Evolutionary conservation across 208 protist species (phyloP).

Genomic region (Crithidia sp.): DNA sequence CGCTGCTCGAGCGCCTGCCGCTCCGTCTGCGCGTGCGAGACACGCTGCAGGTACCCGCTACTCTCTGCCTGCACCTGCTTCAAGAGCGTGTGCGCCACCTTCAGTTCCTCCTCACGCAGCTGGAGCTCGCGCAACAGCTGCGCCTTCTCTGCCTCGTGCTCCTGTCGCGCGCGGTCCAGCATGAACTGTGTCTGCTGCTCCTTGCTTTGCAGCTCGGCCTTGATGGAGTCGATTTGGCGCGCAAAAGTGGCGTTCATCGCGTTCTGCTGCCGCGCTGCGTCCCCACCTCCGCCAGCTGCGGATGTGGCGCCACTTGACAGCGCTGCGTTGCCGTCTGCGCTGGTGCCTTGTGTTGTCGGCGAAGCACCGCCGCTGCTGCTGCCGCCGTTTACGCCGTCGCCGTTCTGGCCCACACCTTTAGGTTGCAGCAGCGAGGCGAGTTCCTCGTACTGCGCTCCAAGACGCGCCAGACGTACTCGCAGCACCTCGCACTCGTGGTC

Average conservation of each 20-base stretch:
- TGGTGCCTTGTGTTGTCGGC: neutral
- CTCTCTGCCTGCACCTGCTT: slow-evolving; percentile 65
- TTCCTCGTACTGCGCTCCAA: slow-evolving; percentile 34
- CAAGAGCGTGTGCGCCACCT: slow-evolving; percentile 61
- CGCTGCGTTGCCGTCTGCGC: neutral
- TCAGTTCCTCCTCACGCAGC: slow-evolving; percentile 63
- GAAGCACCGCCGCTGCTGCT: neutral
- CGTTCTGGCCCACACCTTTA: neutral
- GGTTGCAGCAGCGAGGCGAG: slow-evolving; percentile 30
- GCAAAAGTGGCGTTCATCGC: slow-evolving; percentile 24
- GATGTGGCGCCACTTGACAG: neutral
- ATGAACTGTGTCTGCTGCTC: slow-evolving; percentile 34
- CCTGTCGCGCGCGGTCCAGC: slow-evolving; percentile 28
- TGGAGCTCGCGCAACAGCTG: slow-evolving; percentile 65
- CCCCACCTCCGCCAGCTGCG: neutral
- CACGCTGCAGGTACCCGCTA: slow-evolving; percentile 39
- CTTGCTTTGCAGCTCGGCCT: slow-evolving; percentile 47
- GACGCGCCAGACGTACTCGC: slow-evolving; percentile 20
- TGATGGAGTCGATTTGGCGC: slow-evolving; percentile 38
- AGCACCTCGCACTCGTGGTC: slow-evolving; percentile 32
- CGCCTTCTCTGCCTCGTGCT: slow-evolving; percentile 49
- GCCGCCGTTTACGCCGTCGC: neutral
- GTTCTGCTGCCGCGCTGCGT: slow-evolving; percentile 11
- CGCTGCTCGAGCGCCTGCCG: slow-evolving; percentile 53
- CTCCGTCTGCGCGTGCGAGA: slow-evolving; percentile 53